Base-by-base conservation (phyloP, 306 rosid genomes). In the Vigna trinervia region DNA sequence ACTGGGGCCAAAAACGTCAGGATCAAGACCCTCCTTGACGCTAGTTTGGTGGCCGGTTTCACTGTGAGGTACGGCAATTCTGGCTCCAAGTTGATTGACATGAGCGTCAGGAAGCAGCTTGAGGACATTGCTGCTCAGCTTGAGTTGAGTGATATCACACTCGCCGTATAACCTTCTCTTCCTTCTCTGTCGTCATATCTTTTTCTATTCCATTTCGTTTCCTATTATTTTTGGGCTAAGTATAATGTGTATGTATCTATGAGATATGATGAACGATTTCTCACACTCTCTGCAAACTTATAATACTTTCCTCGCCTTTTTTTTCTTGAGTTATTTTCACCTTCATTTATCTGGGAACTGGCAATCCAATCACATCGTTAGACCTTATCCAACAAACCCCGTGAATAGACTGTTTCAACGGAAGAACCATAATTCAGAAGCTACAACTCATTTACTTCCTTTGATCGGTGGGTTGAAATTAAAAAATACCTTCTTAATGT, bases 101-200 rank as follows among this genome's bases (percentile, higher is more conserved):
- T 95, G 96, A 95, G 99, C 38, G 97, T 95, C 19, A 90, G 84
- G 96, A 95, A 88, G 81, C 96, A 95, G 81, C 86, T 95, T 0
- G 97, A 92, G 80, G 99, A 95, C 11, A 92, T 95, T 60, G 96
- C 97, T 70, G 83, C 92, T 66, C 92, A 92, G 88, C 84, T 95
- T 62, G 97, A 92, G 54, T 69, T 92, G 79, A 90, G 91, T 52
- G 97, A 90, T 45, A 84, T 95, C 64, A 38, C 74, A 71, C 87
- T 95, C 36, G 30, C 84, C 19, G 84, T 74, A 65, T 91, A 77
- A 73, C 9, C 15, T 2, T 45, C 52, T n/a, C n/a, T 45, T 3
- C 8, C 11, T 10, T 19, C 45, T 4, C 17, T 30, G 43, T 39
- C 38, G 14, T 22, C 20, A 45, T 64, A 26, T 75, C 8, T 0